Percentiles rank a stretch among this genome's conserved stretches.
Conservation (phyloP, 495 filamentous ascomycete species). For the Letharia lupina region DNA sequence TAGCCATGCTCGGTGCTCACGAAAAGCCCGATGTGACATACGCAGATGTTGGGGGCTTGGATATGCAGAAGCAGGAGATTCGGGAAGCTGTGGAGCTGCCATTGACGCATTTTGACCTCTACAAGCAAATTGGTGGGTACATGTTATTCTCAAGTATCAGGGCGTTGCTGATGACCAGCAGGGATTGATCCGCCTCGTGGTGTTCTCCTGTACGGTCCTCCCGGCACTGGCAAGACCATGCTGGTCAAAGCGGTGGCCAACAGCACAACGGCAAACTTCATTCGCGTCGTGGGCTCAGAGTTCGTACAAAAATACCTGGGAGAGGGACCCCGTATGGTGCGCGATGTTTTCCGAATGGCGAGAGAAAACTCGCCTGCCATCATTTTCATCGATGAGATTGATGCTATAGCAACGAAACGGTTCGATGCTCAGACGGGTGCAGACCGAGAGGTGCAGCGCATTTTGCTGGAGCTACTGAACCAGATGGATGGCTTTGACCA, state of each 20-base stretch:
- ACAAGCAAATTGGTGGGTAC: constrained; percentile 77
- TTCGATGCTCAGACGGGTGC: constrained; percentile 98
- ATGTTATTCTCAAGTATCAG: neutral
- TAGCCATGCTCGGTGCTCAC: constrained; percentile 91
- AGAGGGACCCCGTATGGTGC: constrained; percentile 96
- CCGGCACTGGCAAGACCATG: constrained; percentile 98
- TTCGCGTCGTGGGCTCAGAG: constrained; percentile 94
- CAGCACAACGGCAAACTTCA: constrained; percentile 96
- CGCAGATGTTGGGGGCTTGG: constrained; percentile 91
- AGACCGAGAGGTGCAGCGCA: constrained; percentile 96
- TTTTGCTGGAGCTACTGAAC: constrained; percentile 91
- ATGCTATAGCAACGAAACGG: constrained; percentile 97
- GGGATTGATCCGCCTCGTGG: constrained; percentile 96
- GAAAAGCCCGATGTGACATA: constrained; percentile 99
- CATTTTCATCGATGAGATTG: constrained; percentile 99
- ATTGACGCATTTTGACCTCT: constrained; percentile 93
- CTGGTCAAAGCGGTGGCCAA: constrained; percentile 97
- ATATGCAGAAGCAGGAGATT: constrained; percentile 99
- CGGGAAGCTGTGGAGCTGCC: constrained; percentile 94
- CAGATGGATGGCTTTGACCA: constrained; percentile 99
- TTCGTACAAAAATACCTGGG: constrained; percentile 98
- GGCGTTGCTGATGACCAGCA: constrained; percentile 29
- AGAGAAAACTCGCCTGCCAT: constrained; percentile 96
- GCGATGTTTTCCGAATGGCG: constrained; percentile 98
- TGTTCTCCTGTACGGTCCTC: constrained; percentile 91